Evolutionary conservation across 2,329 filamentous ascomycete species (phyloP), one percentile per base, ranked within the genome.

Genomic region (Talaromyces albobiverticillius): DNA sequence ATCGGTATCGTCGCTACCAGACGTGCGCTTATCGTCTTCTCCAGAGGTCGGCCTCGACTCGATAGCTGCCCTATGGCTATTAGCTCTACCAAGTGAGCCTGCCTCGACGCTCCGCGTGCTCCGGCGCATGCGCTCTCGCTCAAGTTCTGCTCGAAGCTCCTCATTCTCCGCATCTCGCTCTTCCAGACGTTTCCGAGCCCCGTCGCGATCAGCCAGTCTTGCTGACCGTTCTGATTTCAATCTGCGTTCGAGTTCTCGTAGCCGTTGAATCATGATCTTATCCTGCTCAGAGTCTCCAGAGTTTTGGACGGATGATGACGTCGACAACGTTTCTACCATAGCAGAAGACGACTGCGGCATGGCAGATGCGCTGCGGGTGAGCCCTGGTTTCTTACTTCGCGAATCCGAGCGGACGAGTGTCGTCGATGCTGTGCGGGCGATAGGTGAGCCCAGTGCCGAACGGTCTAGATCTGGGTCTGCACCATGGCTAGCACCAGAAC

Each of bases 181-280:
- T 55, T 90, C 86, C 0, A 96, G 74, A 50, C 93, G 79, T 74
- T 91, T 88, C 52, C 89, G 78, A 25, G 93, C 93, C 22, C 90
- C 91, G 46, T 82, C 87, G 3, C 94, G 84, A 72, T 99, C 94
- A 55, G 95, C 77, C 51, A 95, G 77, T 42, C 94, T 78, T 1
- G 86, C 91, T 71, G 97, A 94, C 13, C 94, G 79, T 74, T 99
- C 94, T 43, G 89, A 86, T 70, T 96, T 95, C 16, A 99, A 78
- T 62, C 95, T 84, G 60, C 87, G 82, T 76, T 99, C 94, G 61
- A 97, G 77, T 67, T 97, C 92, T 54, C 90, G 85, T 31, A 97
- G 78, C 6, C 94, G 79, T 59, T 95, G 83, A 60, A 95, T 85
- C 90, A 90, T 96, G 61, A 88, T 84, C 60, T 69, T 66, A 34